Base-by-base conservation (phyloP, 768 basidiomycete genomes). In the Serendipita sp. region DNA sequence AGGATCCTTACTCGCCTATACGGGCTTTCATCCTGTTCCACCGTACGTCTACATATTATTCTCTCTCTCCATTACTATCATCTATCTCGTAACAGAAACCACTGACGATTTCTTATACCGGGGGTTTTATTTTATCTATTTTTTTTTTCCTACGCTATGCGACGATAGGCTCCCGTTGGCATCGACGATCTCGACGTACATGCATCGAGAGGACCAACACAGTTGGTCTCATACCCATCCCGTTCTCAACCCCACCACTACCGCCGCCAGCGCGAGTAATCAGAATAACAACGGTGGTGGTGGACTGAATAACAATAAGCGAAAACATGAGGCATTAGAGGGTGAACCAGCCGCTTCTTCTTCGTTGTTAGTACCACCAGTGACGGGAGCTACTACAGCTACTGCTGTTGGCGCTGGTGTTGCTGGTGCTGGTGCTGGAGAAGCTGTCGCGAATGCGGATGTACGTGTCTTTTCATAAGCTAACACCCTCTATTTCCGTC, bases 1-100 rank as follows among this genome's bases (percentile, higher is more conserved):
- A 38, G 34, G 34, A 1, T 38, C 34, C 14, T 5, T 14, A 14
- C 45, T 53, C 4, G 24, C 20, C 53, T 61, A 11, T 48, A 63
- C 64, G 17, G 38, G 60, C 42, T 60, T 38, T 60, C 60, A 60
- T 48, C 67, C 22, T 51, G 38, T 11, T 67, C 71, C 7, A 66
- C 70, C 63, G 61, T 66, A 42, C 71, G 0, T 62, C 67, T 1
- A 68, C 69, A 3, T 66, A 65, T 56, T 61, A 60, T 16, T n/a
- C n/a, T n/a, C n/a, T n/a, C n/a, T n/a, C n/a, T n/a, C n/a, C n/a
- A n/a, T n/a, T n/a, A n/a, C n/a, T n/a, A n/a, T n/a, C n/a, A n/a
- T n/a, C n/a, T n/a, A n/a, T n/a, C n/a, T n/a, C n/a, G n/a, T n/a
- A n/a, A n/a, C n/a, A n/a, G n/a, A n/a, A n/a, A n/a, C n/a, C n/a